Conservation (phyloP, 305 asterid species). For the Fraxinus velutina region DNA sequence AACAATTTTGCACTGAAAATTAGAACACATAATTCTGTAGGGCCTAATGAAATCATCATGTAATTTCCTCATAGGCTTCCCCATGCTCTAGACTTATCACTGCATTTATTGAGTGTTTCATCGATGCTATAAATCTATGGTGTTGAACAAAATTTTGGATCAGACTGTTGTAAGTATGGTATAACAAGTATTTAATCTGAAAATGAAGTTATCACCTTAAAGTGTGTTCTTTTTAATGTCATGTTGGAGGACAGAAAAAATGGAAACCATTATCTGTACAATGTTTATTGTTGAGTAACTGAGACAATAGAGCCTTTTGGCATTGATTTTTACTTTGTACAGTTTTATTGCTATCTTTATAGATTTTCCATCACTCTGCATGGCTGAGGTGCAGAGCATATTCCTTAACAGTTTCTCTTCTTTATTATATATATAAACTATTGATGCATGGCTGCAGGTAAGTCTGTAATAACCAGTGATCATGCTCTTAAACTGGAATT, state of each 20-base stretch:
- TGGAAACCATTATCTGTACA: neutral
- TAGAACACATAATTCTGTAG: neutral
- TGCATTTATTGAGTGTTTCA: neutral
- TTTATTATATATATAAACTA: constrained; percentile 7
- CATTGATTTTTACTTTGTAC: neutral
- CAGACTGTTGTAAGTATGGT: neutral
- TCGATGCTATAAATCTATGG: neutral
- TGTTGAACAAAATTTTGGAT: neutral
- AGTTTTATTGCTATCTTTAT: neutral
- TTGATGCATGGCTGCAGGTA: constrained; percentile 49
- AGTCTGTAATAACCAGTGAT: constrained; percentile 90
- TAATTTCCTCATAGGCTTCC: neutral
- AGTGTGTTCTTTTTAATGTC: neutral
- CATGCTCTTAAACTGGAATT: constrained; percentile 89
- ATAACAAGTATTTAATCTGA: neutral
- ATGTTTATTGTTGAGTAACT: neutral
- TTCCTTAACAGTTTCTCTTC: constrained; percentile 5
- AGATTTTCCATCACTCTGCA: neutral
- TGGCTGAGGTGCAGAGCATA: neutral
- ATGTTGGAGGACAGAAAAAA: neutral
- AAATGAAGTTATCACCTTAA: neutral
- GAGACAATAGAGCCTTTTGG: neutral
- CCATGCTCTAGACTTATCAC: neutral
- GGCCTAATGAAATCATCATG: neutral
- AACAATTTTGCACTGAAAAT: neutral